Evolutionary conservation across 805 yeast species (phyloP).

Genomic region (Candida multigemmis): DNA sequence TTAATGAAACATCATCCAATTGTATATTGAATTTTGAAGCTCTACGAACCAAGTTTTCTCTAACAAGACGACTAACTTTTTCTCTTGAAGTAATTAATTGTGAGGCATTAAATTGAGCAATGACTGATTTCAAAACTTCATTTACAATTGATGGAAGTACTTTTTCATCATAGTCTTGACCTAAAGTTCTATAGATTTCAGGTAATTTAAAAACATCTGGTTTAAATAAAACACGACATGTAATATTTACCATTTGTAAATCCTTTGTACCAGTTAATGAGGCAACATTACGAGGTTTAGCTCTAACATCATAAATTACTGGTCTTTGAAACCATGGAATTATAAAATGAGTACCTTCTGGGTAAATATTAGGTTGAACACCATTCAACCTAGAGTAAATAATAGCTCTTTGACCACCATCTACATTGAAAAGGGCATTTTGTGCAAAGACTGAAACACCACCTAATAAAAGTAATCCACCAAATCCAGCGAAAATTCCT

Average conservation of each 20-base stretch:
- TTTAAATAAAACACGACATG: slow-evolving; percentile 93
- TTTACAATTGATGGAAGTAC: slow-evolving; percentile 97
- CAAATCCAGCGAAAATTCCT: slow-evolving; percentile 32
- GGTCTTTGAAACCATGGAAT: slow-evolving; percentile 95
- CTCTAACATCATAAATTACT: slow-evolving; percentile 86
- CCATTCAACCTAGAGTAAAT: slow-evolving; percentile 85
- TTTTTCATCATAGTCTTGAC: slow-evolving; percentile 92
- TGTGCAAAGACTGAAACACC: slow-evolving; percentile 32
- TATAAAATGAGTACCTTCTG: slow-evolving; percentile 92
- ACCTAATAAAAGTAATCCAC: slow-evolving; percentile 31
- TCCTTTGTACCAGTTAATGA: slow-evolving; percentile 97
- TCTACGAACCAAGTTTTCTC: slow-evolving; percentile 85
- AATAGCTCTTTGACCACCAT: slow-evolving; percentile 98
- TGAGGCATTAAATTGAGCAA: slow-evolving; percentile 97
- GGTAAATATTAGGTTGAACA: slow-evolving; percentile 70
- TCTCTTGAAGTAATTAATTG: slow-evolving; percentile 99
- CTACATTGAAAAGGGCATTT: slow-evolving; percentile 54
- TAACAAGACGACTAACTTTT: slow-evolving; percentile 81
- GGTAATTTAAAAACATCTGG: slow-evolving; percentile 79
- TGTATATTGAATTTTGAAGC: slow-evolving; percentile 81
- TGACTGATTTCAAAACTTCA: slow-evolving; percentile 92
- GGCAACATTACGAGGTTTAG: slow-evolving; percentile 93
- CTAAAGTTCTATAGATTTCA: slow-evolving; percentile 81
- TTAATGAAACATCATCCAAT: slow-evolving; percentile 92
- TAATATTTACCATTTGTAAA: slow-evolving; percentile 96